phyloP scores from a whole-genome alignment of 2,329 filamentous ascomycete species.

The Trichophyton mentagrophytes region DNA sequence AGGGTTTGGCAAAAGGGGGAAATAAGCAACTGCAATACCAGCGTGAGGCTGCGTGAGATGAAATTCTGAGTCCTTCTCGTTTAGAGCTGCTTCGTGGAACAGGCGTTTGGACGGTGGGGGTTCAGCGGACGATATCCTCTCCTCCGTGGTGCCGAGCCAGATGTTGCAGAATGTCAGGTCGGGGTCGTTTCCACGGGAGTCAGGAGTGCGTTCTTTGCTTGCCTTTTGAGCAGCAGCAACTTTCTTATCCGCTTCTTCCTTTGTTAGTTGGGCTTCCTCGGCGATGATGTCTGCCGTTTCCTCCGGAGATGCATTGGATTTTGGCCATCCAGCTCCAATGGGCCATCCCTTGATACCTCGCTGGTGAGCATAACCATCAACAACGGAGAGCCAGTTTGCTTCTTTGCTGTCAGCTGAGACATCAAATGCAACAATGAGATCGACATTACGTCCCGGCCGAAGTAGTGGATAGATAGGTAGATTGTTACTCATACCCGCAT shows the following conservation, averaged over 20 bases:
- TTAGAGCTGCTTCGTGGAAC: slow-evolving; percentile 34
- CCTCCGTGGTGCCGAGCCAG: slow-evolving; percentile 78
- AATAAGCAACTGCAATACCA: slow-evolving; percentile 79
- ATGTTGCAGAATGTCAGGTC: slow-evolving; percentile 74
- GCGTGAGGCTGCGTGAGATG: slow-evolving; percentile 62
- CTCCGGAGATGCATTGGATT: slow-evolving; percentile 43
- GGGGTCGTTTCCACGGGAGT: slow-evolving; percentile 2
- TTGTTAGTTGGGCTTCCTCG: slow-evolving; percentile 49
- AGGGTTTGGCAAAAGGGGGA: slow-evolving; percentile 75
- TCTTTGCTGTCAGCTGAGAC: slow-evolving; percentile 84
- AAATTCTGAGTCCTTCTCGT: slow-evolving; percentile 52
- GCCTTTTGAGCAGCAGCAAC: slow-evolving; percentile 45
- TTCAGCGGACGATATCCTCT: slow-evolving; percentile 48
- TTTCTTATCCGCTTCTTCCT: slow-evolving; percentile 50
- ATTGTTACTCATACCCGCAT: slow-evolving; percentile 98
- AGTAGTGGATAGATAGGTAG: slow-evolving; percentile 89
- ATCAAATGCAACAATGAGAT: slow-evolving; percentile 86
- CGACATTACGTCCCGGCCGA: slow-evolving; percentile 73
- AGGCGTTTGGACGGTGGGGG: slow-evolving; percentile 41
- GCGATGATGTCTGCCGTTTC: slow-evolving; percentile 54
- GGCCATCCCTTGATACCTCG: slow-evolving; percentile 91
- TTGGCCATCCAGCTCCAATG: slow-evolving; percentile 74
- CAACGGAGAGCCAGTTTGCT: slow-evolving; percentile 92
- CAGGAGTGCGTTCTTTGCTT: slow-evolving; percentile 15
- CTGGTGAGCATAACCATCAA: slow-evolving; percentile 83